Conservation (phyloP, 73 alveolate species). For the Blepharisma japonicum region DNA sequence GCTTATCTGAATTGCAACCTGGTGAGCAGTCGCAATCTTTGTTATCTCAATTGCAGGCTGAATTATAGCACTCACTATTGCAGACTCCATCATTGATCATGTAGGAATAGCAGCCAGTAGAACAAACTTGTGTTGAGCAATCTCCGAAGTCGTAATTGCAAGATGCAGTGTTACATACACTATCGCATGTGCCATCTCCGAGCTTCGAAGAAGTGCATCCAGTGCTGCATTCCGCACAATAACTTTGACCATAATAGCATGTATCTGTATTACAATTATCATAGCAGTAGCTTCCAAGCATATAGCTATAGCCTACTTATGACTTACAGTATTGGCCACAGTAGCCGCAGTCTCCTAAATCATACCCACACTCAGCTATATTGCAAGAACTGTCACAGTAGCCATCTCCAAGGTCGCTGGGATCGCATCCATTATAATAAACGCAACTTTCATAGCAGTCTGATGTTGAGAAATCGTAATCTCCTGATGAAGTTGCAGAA, state of each 20-base stretch:
- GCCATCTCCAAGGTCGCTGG: background rate
- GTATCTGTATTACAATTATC: too few relatives aligned
- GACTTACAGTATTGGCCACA: background rate
- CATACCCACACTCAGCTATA: background rate
- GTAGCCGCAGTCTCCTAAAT: constrained; percentile 30
- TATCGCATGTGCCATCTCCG: background rate
- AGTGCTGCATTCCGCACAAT: background rate
- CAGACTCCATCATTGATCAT: too few relatives aligned
- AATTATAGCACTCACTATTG: too few relatives aligned
- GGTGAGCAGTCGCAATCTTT: too few relatives aligned
- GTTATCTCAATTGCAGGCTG: too few relatives aligned
- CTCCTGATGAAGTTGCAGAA: background rate
- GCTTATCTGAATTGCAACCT: background rate
- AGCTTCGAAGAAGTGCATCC: background rate
- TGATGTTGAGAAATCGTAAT: background rate
- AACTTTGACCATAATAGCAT: too few relatives aligned
- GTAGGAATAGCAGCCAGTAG: background rate
- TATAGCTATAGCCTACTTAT: background rate
- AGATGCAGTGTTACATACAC: background rate
- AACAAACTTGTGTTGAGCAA: background rate
- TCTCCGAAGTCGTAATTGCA: constrained; percentile 13
- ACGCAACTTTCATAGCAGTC: background rate
- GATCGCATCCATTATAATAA: background rate
- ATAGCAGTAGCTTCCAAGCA: too few relatives aligned
- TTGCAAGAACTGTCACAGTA: constrained; percentile 7